phyloP scores from a whole-genome alignment of 2,329 filamentous ascomycete genomes.

The Talaromyces sp. region DNA sequence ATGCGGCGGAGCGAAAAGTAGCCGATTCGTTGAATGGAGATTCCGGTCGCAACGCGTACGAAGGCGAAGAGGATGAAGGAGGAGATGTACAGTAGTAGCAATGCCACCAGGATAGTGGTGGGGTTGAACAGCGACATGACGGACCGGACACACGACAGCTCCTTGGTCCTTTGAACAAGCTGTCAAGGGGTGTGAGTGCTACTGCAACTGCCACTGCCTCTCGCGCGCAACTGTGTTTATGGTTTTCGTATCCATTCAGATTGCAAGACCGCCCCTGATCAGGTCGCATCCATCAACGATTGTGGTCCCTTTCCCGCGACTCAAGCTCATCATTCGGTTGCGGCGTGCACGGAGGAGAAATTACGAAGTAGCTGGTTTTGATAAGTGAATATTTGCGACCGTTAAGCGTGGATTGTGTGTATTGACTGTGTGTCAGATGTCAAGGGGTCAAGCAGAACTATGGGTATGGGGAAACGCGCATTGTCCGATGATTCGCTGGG shows the following conservation, averaged over 20 bases:
- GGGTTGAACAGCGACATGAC: slow-evolving; percentile 53
- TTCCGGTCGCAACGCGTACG: slow-evolving; percentile 83
- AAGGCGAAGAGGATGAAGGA: slow-evolving; percentile 94
- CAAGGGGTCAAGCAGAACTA: background rate
- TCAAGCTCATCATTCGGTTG: slow-evolving; percentile 9
- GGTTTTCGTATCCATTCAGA: slow-evolving; percentile 14
- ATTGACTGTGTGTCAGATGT: background rate
- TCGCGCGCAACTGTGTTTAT: slow-evolving; percentile 3
- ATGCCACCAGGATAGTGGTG: slow-evolving; percentile 80
- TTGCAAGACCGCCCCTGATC: background rate
- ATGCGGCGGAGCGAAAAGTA: slow-evolving; percentile 89
- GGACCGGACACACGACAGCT: slow-evolving; percentile 8
- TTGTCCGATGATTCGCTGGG: slow-evolving; percentile 7
- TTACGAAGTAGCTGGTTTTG: background rate
- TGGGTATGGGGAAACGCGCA: slow-evolving; percentile 6
- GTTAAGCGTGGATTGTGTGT: background rate
- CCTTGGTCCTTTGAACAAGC: background rate
- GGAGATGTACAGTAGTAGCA: slow-evolving; percentile 82
- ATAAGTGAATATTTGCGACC: background rate
- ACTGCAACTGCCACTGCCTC: background rate
- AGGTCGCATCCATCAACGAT: background rate
- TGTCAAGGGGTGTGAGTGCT: background rate
- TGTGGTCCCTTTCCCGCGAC: background rate
- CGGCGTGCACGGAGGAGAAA: background rate
- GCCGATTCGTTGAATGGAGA: slow-evolving; percentile 93